phyloP scores from a whole-genome alignment of 176 grass and related monocot species.

The Elaeis guineensis region DNA sequence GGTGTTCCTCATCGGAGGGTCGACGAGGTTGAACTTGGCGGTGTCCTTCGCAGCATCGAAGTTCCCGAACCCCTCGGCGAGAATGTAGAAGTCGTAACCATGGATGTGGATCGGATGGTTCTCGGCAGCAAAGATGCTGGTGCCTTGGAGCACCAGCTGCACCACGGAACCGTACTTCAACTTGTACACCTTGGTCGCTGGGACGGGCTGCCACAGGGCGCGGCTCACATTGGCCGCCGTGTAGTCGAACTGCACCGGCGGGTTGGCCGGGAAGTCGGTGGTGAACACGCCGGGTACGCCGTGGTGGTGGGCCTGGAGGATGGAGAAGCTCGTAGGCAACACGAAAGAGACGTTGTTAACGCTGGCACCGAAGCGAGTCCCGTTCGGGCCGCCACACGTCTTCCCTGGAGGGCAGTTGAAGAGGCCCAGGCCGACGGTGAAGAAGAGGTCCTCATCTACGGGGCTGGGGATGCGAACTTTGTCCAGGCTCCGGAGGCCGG shows the following conservation, averaged over 20 bases:
- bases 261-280: slow-evolving; percentile 56
- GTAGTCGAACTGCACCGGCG: slow-evolving; percentile 75
- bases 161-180: slow-evolving; percentile 65
- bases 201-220: slow-evolving; percentile 60
- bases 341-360: slow-evolving; percentile 92
- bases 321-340: slow-evolving; percentile 48
- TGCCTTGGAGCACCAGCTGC: slow-evolving; percentile 83
- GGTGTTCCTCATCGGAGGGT: slow-evolving; percentile 84
- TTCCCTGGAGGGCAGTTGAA: slow-evolving; percentile 42
- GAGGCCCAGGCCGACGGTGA: slow-evolving; percentile 73
- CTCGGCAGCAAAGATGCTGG: slow-evolving; percentile 79
- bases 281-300: slow-evolving; percentile 45
- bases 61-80: slow-evolving; percentile 74
- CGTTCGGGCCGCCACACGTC: slow-evolving; percentile 64
- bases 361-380: slow-evolving; percentile 73
- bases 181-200: slow-evolving; percentile 60
- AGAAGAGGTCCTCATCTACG: slow-evolving; percentile 80
- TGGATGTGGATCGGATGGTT: slow-evolving; percentile 96
- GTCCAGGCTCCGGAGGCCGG: slow-evolving; percentile 39
- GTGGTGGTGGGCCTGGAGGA: slow-evolving; percentile 68
- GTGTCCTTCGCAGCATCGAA: slow-evolving; percentile 45
- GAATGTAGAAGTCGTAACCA: slow-evolving; percentile 87
- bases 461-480: slow-evolving; percentile 24
- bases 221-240: slow-evolving; percentile 68
- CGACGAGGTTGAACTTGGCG: slow-evolving; percentile 60